phyloP scores from a whole-genome alignment of 2,329 filamentous ascomycete genomes.

The Fusarium xyrophilum region DNA sequence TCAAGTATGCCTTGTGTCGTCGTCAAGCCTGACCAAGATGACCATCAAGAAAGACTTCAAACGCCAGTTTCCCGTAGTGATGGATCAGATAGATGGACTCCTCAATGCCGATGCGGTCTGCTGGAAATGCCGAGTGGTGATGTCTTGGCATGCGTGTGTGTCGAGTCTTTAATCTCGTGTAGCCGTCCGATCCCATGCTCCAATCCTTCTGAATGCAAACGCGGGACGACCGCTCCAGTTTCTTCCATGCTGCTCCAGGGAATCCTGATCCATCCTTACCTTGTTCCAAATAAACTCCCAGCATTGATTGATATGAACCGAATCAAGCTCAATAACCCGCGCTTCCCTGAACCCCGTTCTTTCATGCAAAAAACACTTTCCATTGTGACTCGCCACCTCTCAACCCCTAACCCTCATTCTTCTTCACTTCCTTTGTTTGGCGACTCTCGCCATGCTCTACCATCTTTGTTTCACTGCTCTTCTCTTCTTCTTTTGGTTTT shows the following conservation, averaged over 20 bases:
- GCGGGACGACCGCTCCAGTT: conserved; percentile 32
- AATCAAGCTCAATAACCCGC: conserved; percentile 11
- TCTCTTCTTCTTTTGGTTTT: neutral
- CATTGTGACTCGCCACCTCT: neutral
- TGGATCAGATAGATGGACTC: conserved; percentile 24
- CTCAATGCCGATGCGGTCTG: conserved; percentile 24
- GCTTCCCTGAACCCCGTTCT: conserved; percentile 6
- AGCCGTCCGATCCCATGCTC: conserved; percentile 34
- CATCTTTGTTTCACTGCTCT: neutral
- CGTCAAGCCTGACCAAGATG: neutral
- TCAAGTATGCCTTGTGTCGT: neutral
- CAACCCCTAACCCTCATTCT: neutral
- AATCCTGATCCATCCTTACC: conserved; percentile 10
- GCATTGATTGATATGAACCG: conserved; percentile 19
- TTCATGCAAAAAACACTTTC: neutral
- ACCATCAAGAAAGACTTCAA: conserved; percentile 12
- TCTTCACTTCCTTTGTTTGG: neutral
- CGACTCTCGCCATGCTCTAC: neutral
- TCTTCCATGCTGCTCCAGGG: conserved; percentile 36
- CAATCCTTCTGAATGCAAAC: conserved; percentile 36
- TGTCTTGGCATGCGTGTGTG: conserved; percentile 34
- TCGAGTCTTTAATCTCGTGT: conserved; percentile 37
- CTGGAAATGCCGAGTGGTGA: conserved; percentile 17
- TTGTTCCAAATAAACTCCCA: conserved; percentile 35
- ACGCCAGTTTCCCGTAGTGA: conserved; percentile 26